Base-by-base conservation (phyloP, 2,329 filamentous ascomycete genomes). In the Pseudogymnoascus sp. region DNA sequence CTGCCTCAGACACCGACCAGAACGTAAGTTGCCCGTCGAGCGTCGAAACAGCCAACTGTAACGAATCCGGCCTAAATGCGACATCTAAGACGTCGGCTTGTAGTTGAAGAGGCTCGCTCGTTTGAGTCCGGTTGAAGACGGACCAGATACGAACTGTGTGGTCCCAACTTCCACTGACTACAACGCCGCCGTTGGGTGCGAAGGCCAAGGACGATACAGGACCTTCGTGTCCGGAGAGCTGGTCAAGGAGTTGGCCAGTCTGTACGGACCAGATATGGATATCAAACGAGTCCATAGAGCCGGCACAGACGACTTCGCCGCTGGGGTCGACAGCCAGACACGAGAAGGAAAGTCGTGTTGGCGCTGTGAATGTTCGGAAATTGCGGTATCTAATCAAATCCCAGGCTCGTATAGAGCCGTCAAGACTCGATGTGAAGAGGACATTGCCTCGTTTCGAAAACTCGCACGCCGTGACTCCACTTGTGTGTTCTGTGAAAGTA, bases 251-350 rank as follows among this genome's bases (percentile, higher is more conserved):
- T 73, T 99, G 94, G 2, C 94, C 94, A 0, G 93, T 99, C 72
- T 99, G 94, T 3, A 99, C 95, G 4, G 91, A 97, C 94, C 94
- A 99, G 64, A 99, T 89, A 75, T 99, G 92, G 59, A 99, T 90
- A 70, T 97, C 93, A 66, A 97, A 97, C 4, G 92, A 96, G 73
- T 99, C 94, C 14, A 96, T 81, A 1, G 93, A 97, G 2, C 93
- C 94, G 8, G 94, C 94, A 63, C 93, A 96, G 2, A 99, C 89
- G 7, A 99, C 90, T 74, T 99, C 95, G 60, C 94, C 94, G 65
- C 91, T 96, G 0, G 94, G 92, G 67, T 99, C 95, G n/a, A 97
- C 91, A 1, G 94, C 91, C 72, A 99, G 82, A 62, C 90, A 96
- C 14, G 91, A 93, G 75, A 97, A 99, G 0, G 92, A 95, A 25